Percentiles rank a stretch among this genome's conserved stretches.
phyloP scores from a whole-genome alignment of 1,284 basidiomycete species.

The Leccinum fuscescens region DNA sequence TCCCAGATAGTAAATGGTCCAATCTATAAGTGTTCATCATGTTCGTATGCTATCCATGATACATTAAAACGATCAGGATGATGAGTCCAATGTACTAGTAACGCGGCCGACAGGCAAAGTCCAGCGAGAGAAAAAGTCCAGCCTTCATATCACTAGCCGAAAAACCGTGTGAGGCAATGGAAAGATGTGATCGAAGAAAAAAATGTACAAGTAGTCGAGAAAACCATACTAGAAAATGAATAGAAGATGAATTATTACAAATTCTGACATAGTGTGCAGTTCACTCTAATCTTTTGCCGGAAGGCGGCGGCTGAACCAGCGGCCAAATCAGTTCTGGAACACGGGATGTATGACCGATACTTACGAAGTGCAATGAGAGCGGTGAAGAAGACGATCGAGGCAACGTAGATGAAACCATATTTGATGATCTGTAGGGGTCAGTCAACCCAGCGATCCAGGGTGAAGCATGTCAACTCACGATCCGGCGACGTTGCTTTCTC shows the following conservation, averaged over 20 bases:
- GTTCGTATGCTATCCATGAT: conserved; percentile 27
- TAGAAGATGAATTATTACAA: conserved; percentile 45
- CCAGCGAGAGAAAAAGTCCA: conserved; percentile 20
- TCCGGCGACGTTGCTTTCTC: conserved; percentile 82
- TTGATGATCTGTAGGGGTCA: conserved; percentile 53
- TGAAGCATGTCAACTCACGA: conserved; percentile 49
- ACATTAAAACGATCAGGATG: conserved; percentile 21
- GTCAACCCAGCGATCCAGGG: neutral
- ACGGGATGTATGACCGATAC: conserved; percentile 23
- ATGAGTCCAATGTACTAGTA: conserved; percentile 14
- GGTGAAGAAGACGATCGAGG: conserved; percentile 73
- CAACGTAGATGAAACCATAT: conserved; percentile 77
- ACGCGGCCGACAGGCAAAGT: conserved; percentile 7
- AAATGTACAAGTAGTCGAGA: conserved; percentile 29
- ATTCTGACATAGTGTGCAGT: conserved; percentile 68
- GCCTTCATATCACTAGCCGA: conserved; percentile 3
- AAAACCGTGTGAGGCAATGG: neutral
- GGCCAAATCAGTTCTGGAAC: neutral
- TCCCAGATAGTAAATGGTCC: neutral
- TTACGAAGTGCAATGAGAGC: conserved; percentile 76
- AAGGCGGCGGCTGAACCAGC: conserved; percentile 53
- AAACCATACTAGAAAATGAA: conserved; percentile 30
- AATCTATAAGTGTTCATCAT: conserved; percentile 17
- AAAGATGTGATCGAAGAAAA: conserved; percentile 3
- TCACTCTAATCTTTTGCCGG: conserved; percentile 54